Evolutionary conservation across 495 filamentous ascomycete genomes (phyloP), one percentile per base, ranked within the genome.

Genomic region (Penicillium cosmopolitanum): DNA sequence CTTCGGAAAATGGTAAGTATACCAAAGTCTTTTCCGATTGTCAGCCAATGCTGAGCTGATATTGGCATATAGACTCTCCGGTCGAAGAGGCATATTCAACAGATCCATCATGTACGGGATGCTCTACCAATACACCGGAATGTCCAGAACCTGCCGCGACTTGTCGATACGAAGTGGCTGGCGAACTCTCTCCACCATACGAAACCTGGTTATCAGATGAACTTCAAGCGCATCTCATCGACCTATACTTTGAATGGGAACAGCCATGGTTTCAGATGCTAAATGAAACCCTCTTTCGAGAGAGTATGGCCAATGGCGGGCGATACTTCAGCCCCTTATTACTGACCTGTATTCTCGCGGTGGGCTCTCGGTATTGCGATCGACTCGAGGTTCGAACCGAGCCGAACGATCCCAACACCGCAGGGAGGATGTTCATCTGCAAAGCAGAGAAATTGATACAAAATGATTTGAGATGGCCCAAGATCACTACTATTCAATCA

Each of bases 181-280:
- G 40, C 50, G 10, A 50, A 56, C 8, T 16, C 23, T 16, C 0
- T 16, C 12, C 11, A 40, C 40, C 19, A 18, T 50, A 61, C 6
- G 57, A 64, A 34, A 46, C 11, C 18, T 21, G 11, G 19, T 42
- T 65, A 5, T 58, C 65, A 23, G 58, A 68, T 9, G 65, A 68
- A 16, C 65, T 73, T 10, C 44, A 61, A 46, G 56, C 60, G 1
- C 58, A 68, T 47, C 40, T 76, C 28, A 51, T 76, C 8, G 60
- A 67, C 13, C 73, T 93, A 15, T 94, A 91, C 71, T 94, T 96
- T 57, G 85, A 83, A 65, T 95, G 91, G 91, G 86, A 89, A 64
- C 89, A 93, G 61, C 88, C 89, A 2, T 89, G 85, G 54, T 87
- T 89, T 65, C 84, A 86, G 8, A 80, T 89, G 4, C 81, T 96